Percentiles rank a stretch among this genome's conserved stretches.
Conservation (phyloP, 768 basidiomycete species). For the Lentinula raphanica region DNA sequence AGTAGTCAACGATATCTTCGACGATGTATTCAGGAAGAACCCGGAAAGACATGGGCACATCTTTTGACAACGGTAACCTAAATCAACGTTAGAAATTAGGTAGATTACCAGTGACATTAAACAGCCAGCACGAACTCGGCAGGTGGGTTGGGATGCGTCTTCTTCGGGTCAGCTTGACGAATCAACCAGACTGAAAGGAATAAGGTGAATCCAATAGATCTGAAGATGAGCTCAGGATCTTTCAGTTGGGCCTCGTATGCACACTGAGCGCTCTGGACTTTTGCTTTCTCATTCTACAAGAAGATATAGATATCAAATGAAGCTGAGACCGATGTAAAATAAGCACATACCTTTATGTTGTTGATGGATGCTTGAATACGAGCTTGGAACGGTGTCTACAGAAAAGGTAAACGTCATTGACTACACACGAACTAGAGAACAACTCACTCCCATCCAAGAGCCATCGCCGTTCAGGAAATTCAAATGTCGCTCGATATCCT, state of each 20-base stretch:
- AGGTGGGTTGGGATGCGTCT: conserved; percentile 63
- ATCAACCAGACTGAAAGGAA: conserved; percentile 95
- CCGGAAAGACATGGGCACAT: conserved; percentile 80
- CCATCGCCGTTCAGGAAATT: conserved; percentile 72
- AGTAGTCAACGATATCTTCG: conserved; percentile 90
- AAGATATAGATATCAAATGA: not conserved
- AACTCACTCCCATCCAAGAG: conserved; percentile 77
- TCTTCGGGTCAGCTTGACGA: conserved; percentile 78
- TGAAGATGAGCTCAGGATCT: conserved; percentile 79
- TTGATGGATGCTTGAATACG: conserved; percentile 77
- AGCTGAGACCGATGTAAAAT: not conserved
- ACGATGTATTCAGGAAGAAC: conserved; percentile 91
- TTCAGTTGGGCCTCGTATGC: conserved; percentile 82
- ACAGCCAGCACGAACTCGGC: conserved; percentile 42
- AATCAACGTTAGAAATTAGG: not conserved
- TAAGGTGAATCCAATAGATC: conserved; percentile 76
- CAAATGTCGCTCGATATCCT: conserved; percentile 72
- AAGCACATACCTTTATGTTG: conserved; percentile 59
- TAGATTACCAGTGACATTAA: not conserved
- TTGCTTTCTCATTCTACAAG: conserved; percentile 60
- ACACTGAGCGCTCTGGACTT: conserved; percentile 66
- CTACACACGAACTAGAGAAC: not conserved
- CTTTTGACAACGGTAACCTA: conserved; percentile 80
- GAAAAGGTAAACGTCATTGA: not conserved
- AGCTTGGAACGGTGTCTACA: conserved; percentile 64